A percentile compares a stretch with the other conserved stretches of the same genome.
Conservation (phyloP, 768 basidiomycete genomes). For the Obba rivulosa region DNA sequence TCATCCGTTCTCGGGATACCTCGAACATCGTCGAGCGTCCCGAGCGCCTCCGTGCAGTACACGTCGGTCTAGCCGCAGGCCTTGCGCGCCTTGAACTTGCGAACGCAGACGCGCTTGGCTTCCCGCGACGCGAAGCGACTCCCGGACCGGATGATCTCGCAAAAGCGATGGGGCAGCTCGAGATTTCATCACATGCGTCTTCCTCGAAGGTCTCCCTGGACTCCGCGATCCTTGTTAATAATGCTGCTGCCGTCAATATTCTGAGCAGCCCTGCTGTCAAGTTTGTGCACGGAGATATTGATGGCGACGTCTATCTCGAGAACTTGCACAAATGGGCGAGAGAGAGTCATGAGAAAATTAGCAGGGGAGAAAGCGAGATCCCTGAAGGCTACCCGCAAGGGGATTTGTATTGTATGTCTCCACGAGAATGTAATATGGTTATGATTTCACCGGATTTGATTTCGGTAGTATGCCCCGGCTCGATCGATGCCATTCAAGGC, state of each 20-base stretch:
- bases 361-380: conserved; percentile 64
- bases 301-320: conserved; percentile 61
- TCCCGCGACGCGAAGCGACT: too few species aligned
- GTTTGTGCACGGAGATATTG: conserved; percentile 68
- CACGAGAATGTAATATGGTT: neutral
- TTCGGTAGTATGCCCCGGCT: conserved; percentile 66
- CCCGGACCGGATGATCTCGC: conserved; percentile 34
- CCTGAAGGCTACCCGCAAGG: conserved; percentile 66
- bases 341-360: conserved; percentile 59
- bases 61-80: conserved; percentile 75
- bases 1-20: conserved; percentile 69
- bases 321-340: conserved; percentile 55
- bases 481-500: conserved; percentile 73
- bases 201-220: neutral
- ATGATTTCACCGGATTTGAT: neutral
- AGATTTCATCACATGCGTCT: conserved; percentile 8
- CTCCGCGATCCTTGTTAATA: conserved; percentile 33
- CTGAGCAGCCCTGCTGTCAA: conserved; percentile 61
- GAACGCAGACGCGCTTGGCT: conserved; percentile 2
- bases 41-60: conserved; percentile 81
- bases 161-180: conserved; percentile 34
- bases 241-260: conserved; percentile 49
- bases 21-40: conserved; percentile 87
- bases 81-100: conserved; percentile 61
- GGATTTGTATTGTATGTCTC: conserved; percentile 72